Evolutionary conservation across 1,284 basidiomycete genomes (phyloP).

Genomic region (Omphalotus olearius): DNA sequence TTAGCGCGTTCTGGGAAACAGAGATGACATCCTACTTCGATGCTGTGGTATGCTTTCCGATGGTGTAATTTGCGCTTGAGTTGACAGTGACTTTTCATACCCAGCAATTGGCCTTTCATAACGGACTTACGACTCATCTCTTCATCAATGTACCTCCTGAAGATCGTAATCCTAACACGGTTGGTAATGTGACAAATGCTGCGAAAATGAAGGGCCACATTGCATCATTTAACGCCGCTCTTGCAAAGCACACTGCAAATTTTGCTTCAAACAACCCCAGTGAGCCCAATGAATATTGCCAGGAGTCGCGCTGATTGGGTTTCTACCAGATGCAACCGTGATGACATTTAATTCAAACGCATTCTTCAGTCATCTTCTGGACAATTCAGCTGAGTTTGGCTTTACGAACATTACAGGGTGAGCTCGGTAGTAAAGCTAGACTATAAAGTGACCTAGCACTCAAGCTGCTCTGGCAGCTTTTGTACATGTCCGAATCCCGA

Average conservation of each 20-base stretch:
- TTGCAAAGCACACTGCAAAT: conserved; percentile 28
- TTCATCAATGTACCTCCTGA: conserved; percentile 55
- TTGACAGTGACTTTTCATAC: neutral
- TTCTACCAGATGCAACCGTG: conserved; percentile 31
- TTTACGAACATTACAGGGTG: conserved; percentile 51
- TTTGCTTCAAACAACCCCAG: conserved; percentile 36
- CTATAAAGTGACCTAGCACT: neutral
- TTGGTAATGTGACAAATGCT: conserved; percentile 28
- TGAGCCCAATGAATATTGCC: conserved; percentile 4
- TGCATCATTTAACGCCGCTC: conserved; percentile 36
- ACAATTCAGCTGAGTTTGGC: conserved; percentile 35
- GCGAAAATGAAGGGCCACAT: conserved; percentile 36
- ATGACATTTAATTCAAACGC: conserved; percentile 47
- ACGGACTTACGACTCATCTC: conserved; percentile 42
- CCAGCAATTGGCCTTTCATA: conserved; percentile 37
- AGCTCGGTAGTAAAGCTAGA: conserved; percentile 3
- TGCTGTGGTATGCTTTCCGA: conserved; percentile 37
- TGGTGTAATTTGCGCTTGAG: neutral
- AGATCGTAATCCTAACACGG: conserved; percentile 37
- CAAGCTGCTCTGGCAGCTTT: conserved; percentile 29
- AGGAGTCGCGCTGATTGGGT: neutral
- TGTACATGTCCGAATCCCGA: conserved; percentile 43
- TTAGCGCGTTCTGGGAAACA: conserved; percentile 42
- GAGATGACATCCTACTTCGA: conserved; percentile 50
- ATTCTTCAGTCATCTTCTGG: conserved; percentile 44